phyloP scores from a whole-genome alignment of 306 rosid species.

The Dalbergia oliveri region DNA sequence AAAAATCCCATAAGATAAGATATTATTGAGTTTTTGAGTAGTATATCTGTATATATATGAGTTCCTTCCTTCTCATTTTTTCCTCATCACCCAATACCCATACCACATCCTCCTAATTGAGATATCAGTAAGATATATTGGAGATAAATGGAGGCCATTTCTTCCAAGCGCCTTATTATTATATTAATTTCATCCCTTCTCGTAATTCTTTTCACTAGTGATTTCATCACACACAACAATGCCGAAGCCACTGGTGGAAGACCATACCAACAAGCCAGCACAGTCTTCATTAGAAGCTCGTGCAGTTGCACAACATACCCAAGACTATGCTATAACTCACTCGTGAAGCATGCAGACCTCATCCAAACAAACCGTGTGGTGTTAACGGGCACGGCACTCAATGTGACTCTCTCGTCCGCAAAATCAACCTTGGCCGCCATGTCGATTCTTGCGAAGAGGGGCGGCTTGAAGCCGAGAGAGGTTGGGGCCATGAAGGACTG shows the following conservation, averaged over 20 bases:
- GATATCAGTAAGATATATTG: neutral
- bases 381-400: conserved; percentile 65
- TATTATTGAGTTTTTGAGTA: neutral
- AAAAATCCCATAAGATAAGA: neutral
- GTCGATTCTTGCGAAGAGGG: conserved; percentile 45
- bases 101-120: neutral
- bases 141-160: conserved; percentile 48
- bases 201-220: conserved; percentile 1
- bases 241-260: conserved; percentile 33
- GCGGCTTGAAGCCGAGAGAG: conserved; percentile 55
- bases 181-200: conserved; percentile 26
- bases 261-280: conserved; percentile 43
- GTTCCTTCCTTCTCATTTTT: neutral
- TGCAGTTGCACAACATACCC: conserved; percentile 76
- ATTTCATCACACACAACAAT: conserved; percentile 2
- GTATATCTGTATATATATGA: neutral
- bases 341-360: conserved; percentile 59
- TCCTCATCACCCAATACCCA: conserved; percentile 38
- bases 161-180: conserved; percentile 31
- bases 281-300: conserved; percentile 69
- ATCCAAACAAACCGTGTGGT: conserved; percentile 65
- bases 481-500: conserved; percentile 75
- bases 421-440: conserved; percentile 57
- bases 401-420: conserved; percentile 63
- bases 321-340: conserved; percentile 68